Conservation (phyloP, 805 yeast species). For the Kurtzmaniella fragi region DNA sequence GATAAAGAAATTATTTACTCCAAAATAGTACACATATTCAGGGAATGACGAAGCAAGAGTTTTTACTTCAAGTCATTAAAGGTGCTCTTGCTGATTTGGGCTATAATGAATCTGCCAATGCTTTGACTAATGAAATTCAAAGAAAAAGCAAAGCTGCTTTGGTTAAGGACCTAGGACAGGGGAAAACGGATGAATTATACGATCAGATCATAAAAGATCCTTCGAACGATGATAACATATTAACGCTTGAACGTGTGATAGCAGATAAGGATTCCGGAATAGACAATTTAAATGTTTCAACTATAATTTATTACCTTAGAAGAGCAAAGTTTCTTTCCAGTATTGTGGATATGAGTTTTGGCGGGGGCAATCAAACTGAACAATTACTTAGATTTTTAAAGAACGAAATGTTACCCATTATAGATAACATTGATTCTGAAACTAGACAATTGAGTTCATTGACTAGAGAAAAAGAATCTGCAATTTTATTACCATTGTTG, state of each 20-base stretch:
- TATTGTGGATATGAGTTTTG: too few species aligned
- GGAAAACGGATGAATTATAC: too few species aligned
- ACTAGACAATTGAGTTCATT: conserved; percentile 2
- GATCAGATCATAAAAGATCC: conserved; percentile 1
- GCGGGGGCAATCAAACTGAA: not conserved
- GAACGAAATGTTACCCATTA: not conserved
- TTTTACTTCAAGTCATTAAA: conserved; percentile 25
- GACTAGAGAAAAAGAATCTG: conserved; percentile 22
- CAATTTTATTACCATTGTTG: conserved; percentile 14
- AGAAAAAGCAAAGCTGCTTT: conserved; percentile 3
- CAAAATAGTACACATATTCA: not conserved
- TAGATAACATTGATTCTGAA: not conserved
- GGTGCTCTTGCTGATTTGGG: conserved; percentile 27
- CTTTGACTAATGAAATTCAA: conserved; percentile 10
- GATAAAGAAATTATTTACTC: not conserved
- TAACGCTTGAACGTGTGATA: not conserved
- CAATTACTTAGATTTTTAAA: not conserved
- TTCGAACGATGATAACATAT: not conserved
- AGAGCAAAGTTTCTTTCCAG: too few species aligned
- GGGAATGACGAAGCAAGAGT: conserved; percentile 18
- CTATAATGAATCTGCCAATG: conserved; percentile 18
- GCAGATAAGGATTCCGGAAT: too few species aligned
- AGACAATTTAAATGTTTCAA: too few species aligned
- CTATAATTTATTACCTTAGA: too few species aligned
- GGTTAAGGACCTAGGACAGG: too few species aligned